phyloP scores from a whole-genome alignment of 352 stramenopile species.

The Blastocystis sp. region DNA sequence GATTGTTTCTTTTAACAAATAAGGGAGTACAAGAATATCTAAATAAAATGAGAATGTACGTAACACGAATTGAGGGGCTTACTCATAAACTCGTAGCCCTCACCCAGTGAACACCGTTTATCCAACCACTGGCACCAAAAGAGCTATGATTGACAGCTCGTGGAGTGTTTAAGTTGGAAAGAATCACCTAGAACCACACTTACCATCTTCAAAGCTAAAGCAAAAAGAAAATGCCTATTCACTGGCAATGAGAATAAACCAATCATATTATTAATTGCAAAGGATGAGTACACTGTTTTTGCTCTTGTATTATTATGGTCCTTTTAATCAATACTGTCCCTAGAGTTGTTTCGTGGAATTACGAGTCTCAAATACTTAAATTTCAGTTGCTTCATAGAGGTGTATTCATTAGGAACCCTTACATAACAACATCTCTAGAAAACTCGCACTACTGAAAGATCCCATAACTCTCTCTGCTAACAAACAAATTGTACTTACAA shows the following conservation, averaged over 20 bases:
- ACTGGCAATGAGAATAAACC: background rate
- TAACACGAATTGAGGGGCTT: constrained; percentile 47
- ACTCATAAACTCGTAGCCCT: background rate
- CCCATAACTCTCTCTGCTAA: too few relatives aligned
- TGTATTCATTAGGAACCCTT: too few relatives aligned
- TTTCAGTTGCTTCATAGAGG: too few relatives aligned
- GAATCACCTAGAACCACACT: background rate
- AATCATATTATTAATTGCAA: background rate
- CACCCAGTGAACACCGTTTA: constrained; percentile 44
- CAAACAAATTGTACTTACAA: constrained; percentile 35
- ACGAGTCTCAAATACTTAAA: too few relatives aligned
- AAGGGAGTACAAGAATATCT: background rate
- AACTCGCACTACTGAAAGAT: too few relatives aligned
- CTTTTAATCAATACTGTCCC: too few relatives aligned
- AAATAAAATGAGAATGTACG: constrained; percentile 1
- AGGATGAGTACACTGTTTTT: background rate
- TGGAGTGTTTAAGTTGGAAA: constrained; percentile 45
- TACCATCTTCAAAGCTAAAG: background rate
- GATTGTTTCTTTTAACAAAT: constrained; percentile 56
- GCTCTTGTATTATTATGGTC: too few relatives aligned
- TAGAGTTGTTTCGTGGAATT: too few relatives aligned
- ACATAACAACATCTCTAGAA: too few relatives aligned
- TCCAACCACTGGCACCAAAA: constrained; percentile 43
- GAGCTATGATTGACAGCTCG: constrained; percentile 15
- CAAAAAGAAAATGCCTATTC: background rate